phyloP scores from a whole-genome alignment of 2,329 filamentous ascomycete species.

The Aspergillus proliferans region DNA sequence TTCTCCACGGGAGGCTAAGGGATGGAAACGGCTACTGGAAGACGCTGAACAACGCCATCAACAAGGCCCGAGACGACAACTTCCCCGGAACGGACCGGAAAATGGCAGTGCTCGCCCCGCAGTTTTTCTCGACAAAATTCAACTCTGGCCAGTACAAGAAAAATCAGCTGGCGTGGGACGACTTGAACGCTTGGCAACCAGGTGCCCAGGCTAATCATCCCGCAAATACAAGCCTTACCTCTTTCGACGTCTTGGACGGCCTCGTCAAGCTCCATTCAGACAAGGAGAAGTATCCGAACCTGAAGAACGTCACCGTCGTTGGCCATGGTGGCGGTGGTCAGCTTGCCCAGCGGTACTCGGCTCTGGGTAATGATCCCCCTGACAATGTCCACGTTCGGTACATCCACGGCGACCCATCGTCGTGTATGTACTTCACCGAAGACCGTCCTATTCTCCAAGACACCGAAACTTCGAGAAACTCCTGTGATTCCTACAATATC shows the following conservation, averaged over 20 bases:
- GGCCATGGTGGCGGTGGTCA: constrained; percentile 13
- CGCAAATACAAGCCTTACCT: constrained; percentile 6
- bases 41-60: constrained; percentile 7
- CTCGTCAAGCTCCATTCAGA: constrained; percentile 9
- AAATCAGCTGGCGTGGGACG: constrained; percentile 11
- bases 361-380: constrained; percentile 6
- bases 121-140: constrained; percentile 10
- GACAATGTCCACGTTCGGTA: constrained; percentile 11
- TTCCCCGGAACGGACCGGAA: constrained; percentile 6
- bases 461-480: background rate
- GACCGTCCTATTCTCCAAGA: constrained; percentile 7
- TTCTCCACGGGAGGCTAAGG: constrained; percentile 9
- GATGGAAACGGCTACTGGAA: constrained; percentile 12
- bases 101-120: constrained; percentile 11
- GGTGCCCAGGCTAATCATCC: constrained; percentile 9
- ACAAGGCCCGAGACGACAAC: constrained; percentile 4
- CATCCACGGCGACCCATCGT: constrained; percentile 12
- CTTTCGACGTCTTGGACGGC: constrained; percentile 10
- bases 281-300: constrained; percentile 8
- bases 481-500: constrained; percentile 4
- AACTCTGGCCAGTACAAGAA: constrained; percentile 9
- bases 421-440: constrained; percentile 12
- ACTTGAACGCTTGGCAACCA: constrained; percentile 11
- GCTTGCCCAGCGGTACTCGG: constrained; percentile 11
- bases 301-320: constrained; percentile 10